Conservation (phyloP, 257 asterid genomes). For the Salvia rosmarinus region DNA sequence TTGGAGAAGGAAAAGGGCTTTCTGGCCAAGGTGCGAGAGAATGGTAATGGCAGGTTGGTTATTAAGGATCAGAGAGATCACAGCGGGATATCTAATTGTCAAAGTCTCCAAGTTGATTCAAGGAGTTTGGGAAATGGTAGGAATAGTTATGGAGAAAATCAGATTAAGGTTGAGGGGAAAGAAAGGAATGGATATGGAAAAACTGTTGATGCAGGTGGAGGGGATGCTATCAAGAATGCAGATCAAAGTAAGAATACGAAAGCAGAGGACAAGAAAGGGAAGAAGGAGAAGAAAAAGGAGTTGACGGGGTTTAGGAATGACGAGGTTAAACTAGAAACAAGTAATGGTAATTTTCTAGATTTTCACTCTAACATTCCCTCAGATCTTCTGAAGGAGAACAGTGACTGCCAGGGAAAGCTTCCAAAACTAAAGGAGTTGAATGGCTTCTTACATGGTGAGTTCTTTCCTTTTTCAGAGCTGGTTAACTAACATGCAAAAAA, state of each 20-base stretch:
- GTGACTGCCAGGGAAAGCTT: slow-evolving; percentile 39
- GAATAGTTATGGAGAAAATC: slow-evolving; percentile 34
- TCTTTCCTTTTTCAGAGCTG: slow-evolving; percentile 25
- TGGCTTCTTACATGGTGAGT: slow-evolving; percentile 61
- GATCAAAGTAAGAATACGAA: slow-evolving; percentile 43
- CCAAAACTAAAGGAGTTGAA: slow-evolving; percentile 46
- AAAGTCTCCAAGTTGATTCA: slow-evolving; percentile 31
- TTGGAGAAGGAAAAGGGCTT: slow-evolving; percentile 33
- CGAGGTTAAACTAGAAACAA: slow-evolving; percentile 35
- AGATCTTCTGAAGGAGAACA: slow-evolving; percentile 36
- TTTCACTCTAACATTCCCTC: slow-evolving; percentile 34
- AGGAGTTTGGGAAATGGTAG: slow-evolving; percentile 40
- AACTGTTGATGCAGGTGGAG: slow-evolving; percentile 34
- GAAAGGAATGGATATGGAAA: slow-evolving; percentile 36
- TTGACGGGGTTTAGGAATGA: slow-evolving; percentile 24
- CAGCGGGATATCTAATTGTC: slow-evolving; percentile 37
- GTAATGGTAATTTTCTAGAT: slow-evolving; percentile 36
- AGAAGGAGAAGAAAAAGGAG: slow-evolving; percentile 38
- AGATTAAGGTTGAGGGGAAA: slow-evolving; percentile 34
- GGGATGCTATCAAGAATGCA: slow-evolving; percentile 37
- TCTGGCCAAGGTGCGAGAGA: slow-evolving; percentile 36
- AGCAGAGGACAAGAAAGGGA: slow-evolving; percentile 48
- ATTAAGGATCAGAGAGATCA: slow-evolving; percentile 38
- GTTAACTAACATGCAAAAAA: slow-evolving; percentile 1
- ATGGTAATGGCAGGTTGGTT: slow-evolving; percentile 25